Evolutionary conservation across 164 flowering plant species (phyloP).

Genomic region (Brasenia schreberi): DNA sequence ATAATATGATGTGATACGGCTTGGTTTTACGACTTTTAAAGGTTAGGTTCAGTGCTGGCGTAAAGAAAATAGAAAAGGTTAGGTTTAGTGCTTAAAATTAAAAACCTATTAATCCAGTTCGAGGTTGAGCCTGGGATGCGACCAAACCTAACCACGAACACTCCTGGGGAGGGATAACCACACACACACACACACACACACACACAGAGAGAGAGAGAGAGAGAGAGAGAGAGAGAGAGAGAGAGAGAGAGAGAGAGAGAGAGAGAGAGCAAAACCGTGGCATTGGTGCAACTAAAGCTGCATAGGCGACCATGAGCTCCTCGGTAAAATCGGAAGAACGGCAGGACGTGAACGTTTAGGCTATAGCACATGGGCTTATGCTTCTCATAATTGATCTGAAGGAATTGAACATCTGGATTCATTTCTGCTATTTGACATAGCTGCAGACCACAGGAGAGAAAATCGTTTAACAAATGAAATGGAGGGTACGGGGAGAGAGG

Average conservation of each 20-base stretch:
- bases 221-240: no score
- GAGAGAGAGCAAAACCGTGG: slow-evolving; percentile 46
- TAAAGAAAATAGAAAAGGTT: no score
- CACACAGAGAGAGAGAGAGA: no score
- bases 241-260: slow-evolving; percentile 4
- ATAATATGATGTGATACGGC: no score
- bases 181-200: no score
- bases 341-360: slow-evolving; percentile 79
- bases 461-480: background rate
- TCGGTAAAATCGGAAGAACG: slow-evolving; percentile 78
- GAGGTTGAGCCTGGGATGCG: no score
- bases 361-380: slow-evolving; percentile 81
- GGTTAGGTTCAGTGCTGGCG: no score
- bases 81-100: no score
- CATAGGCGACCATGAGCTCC: slow-evolving; percentile 82
- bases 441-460: slow-evolving; percentile 18
- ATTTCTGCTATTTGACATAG: slow-evolving; percentile 70
- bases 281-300: slow-evolving; percentile 87
- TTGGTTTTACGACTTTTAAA: no score
- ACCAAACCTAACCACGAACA: no score
- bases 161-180: no score
- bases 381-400: slow-evolving; percentile 71
- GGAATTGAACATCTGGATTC: slow-evolving; percentile 63
- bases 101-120: no score
- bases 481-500: background rate